Conservation (phyloP, 305 asterid species). For the Fraxinus albicans region DNA sequence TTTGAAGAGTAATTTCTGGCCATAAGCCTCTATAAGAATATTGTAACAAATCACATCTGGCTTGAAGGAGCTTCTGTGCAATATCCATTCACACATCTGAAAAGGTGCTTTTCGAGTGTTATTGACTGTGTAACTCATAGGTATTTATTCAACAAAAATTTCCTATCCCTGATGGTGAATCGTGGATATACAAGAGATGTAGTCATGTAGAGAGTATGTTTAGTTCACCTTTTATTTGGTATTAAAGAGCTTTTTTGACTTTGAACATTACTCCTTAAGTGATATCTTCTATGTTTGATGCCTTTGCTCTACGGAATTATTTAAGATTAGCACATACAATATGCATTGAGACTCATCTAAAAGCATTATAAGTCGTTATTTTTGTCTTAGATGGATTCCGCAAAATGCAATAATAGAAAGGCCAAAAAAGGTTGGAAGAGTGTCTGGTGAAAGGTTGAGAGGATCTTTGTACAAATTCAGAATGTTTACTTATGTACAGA, state of each 20-base stretch:
- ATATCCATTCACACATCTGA: slow-evolving; percentile 84
- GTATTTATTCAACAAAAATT: not conserved
- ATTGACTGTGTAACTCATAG: slow-evolving; percentile 11
- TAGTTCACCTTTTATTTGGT: not conserved
- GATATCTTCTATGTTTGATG: not conserved
- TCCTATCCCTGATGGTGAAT: not conserved
- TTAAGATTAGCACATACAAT: not conserved
- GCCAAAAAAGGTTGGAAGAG: not conserved
- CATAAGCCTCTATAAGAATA: slow-evolving; percentile 85
- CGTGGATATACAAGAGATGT: not conserved
- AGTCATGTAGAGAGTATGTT: not conserved
- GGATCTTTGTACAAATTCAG: not conserved
- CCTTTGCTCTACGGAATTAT: not conserved
- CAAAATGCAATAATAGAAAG: not conserved
- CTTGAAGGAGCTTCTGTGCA: slow-evolving; percentile 64
- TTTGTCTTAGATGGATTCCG: not conserved
- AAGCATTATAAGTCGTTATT: not conserved
- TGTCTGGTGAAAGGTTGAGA: not conserved
- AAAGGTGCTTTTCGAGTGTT: slow-evolving; percentile 11
- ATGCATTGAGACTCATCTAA: not conserved
- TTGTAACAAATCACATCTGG: slow-evolving; percentile 81
- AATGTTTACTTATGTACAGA: not conserved
- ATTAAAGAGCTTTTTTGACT: not conserved
- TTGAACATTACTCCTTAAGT: not conserved
- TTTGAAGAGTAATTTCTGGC: slow-evolving; percentile 48